Evolutionary conservation across 1,284 basidiomycete species (phyloP), one percentile per base, ranked within the genome.

Genomic region (Pyrrhoderma lamaoense): DNA sequence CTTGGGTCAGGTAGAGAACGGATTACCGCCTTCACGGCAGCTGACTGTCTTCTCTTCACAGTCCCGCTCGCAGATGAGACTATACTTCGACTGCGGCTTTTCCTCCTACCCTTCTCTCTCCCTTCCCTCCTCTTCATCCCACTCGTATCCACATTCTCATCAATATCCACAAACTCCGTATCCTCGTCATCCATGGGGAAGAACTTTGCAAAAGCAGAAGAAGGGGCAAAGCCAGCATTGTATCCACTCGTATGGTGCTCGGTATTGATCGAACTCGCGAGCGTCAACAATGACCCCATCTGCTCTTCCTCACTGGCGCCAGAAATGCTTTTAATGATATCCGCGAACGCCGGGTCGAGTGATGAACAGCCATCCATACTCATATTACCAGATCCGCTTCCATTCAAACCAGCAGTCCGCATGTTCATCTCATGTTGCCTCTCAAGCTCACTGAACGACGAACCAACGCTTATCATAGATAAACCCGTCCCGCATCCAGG

Each of bases 211-310:
- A 31, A 31, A 5, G 27, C 5, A 31, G 27, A 31, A 5, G 27
- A 5, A 31, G 27, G 27, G 7, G 27, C 27, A 21, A 47, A 42
- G 7, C 51, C 51, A 22, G 43, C 43, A 27, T 37, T 44, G 16
- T 48, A 49, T 27, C 31, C 25, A 11, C 36, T 38, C n/a, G 22
- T 36, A 21, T 49, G 52, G 19, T 49, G 42, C 31, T 49, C 47
- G 8, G 47, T 54, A 44, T 54, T 54, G 36, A 54, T 49, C 18
- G 47, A 49, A 40, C 52, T 54, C 47, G 52, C 52, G 19, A 54
- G 37, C 35, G 52, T 54, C 18, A 45, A 19, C 39, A 53, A 38
- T 13, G 45, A 47, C 8, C 45, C 51, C 51, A 47, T 53, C 35
- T 48, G 45, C 18, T 48, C 46, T 21, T 53, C 51, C 37, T 47